Conservation (phyloP, 1,284 basidiomycete genomes). For the Phaffia rhodozyma region DNA sequence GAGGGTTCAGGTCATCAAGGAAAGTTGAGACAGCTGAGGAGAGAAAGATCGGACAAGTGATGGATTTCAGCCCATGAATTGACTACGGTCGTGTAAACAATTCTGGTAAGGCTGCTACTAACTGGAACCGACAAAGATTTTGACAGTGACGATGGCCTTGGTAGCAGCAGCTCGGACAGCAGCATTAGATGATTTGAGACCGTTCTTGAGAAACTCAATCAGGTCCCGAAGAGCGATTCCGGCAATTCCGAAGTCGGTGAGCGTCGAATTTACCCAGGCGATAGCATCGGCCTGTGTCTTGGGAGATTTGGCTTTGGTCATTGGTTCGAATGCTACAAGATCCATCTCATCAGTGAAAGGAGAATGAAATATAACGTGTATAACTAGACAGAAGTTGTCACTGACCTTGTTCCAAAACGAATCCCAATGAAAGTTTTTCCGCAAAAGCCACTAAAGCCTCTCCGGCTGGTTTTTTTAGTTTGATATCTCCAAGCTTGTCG, state of each 20-base stretch:
- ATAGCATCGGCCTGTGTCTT: constrained; percentile 91
- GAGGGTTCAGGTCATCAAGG: constrained; percentile 86
- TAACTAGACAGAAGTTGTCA: constrained; percentile 11
- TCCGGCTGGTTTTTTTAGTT: constrained; percentile 93
- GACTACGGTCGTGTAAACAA: neutral
- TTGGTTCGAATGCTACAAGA: constrained; percentile 66
- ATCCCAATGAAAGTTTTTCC: constrained; percentile 88
- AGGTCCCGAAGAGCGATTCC: constrained; percentile 72
- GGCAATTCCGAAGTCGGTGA: constrained; percentile 85
- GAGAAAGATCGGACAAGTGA: neutral
- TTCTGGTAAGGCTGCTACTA: constrained; percentile 28
- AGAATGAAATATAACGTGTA: neutral
- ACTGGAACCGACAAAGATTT: constrained; percentile 83
- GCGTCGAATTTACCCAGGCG: constrained; percentile 72
- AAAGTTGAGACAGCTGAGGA: constrained; percentile 72
- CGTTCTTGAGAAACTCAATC: constrained; percentile 80
- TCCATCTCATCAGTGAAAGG: neutral
- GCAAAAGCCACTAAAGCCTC: constrained; percentile 71
- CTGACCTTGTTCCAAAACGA: constrained; percentile 81
- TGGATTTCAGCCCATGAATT: too few species aligned
- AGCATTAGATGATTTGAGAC: constrained; percentile 87
- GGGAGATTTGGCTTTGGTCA: constrained; percentile 90
- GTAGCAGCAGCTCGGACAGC: constrained; percentile 91
- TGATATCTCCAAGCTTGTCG: constrained; percentile 93
- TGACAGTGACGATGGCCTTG: constrained; percentile 80